A percentile compares a stretch with the other conserved stretches of the same genome.
These are phyloP conservation scores for Blastobotrys petasosporus DNA, from an alignment of 1,139 yeast genomes.

Conservation along the genomic window DNA sequence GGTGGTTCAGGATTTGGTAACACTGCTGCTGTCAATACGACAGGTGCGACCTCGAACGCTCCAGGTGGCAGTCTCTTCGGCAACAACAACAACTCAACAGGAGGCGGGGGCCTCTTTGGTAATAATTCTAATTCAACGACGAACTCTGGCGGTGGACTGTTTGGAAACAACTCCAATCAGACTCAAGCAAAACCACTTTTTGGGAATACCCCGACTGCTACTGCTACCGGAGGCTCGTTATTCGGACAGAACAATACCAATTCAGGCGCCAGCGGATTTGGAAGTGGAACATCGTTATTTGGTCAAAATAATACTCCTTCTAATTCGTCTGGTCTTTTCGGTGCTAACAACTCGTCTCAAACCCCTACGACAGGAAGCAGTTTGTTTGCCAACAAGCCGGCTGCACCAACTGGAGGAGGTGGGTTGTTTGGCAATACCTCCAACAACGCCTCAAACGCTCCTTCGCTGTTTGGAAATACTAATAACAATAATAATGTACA, in stretches of 20 bases:
- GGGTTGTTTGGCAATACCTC: slow-evolving; percentile 17
- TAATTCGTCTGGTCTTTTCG: slow-evolving; percentile 11
- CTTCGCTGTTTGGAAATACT: slow-evolving; percentile 12
- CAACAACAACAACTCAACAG: slow-evolving; percentile 7
- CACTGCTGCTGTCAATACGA: slow-evolving; percentile 15
- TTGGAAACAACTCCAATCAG: slow-evolving; percentile 9
- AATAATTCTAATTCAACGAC: slow-evolving; percentile 22
- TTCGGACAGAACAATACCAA: slow-evolving; percentile 12
- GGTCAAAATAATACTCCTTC: slow-evolving; percentile 18
- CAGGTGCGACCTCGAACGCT: slow-evolving; percentile 15
- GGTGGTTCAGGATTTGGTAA: slow-evolving; percentile 6
- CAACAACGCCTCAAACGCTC: slow-evolving; percentile 23
- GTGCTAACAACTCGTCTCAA: background rate
- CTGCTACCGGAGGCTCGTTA: slow-evolving; percentile 22
- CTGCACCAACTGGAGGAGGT: slow-evolving; percentile 9
- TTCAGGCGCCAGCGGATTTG: slow-evolving; percentile 4
- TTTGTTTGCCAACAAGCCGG: slow-evolving; percentile 27
- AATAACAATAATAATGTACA: slow-evolving; percentile 11
- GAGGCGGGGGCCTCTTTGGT: slow-evolving; percentile 14
- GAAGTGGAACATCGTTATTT: slow-evolving; percentile 17
- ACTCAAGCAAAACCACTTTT: slow-evolving; percentile 11
- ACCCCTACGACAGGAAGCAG: slow-evolving; percentile 24
- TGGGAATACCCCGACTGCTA: slow-evolving; percentile 13
- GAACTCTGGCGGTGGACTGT: slow-evolving; percentile 12
- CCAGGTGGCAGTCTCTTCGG: slow-evolving; percentile 21